phyloP scores from a whole-genome alignment of 2,329 filamentous ascomycete genomes.

The Exophiala phaeomuriformis region DNA sequence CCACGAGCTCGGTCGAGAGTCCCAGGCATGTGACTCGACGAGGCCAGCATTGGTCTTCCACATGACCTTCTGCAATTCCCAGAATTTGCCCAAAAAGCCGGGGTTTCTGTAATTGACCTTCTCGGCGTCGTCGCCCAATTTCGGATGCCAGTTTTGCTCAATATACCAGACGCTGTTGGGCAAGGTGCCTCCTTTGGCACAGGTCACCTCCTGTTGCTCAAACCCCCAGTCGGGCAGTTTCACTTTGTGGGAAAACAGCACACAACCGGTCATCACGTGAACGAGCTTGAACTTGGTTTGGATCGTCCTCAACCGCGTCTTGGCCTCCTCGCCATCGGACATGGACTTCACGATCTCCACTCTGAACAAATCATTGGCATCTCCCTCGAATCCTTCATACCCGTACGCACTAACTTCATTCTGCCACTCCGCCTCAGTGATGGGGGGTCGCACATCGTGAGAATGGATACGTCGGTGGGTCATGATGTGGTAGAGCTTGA shows the following conservation, averaged over 20 bases:
- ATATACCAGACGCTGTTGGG: conserved; percentile 98
- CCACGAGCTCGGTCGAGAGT: conserved; percentile 90
- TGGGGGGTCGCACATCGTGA: conserved; percentile 80
- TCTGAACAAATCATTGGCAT: conserved; percentile 93
- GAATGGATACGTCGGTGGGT: conserved; percentile 91
- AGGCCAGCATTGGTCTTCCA: conserved; percentile 97
- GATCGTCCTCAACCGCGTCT: conserved; percentile 82
- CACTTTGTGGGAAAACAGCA: conserved; percentile 96
- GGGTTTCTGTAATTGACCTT: conserved; percentile 94
- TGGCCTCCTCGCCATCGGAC: conserved; percentile 70
- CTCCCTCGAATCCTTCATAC: conserved; percentile 91
- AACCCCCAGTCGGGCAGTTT: conserved; percentile 97
- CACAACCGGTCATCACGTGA: conserved; percentile 94
- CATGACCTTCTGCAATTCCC: conserved; percentile 96
- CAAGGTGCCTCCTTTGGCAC: conserved; percentile 79
- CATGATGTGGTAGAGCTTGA: conserved; percentile 74
- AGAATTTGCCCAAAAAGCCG: conserved; percentile 96
- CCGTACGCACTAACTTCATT: conserved; percentile 96
- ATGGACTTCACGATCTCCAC: conserved; percentile 89
- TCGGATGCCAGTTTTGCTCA: conserved; percentile 79
- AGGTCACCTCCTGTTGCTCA: conserved; percentile 98
- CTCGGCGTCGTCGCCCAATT: conserved; percentile 66
- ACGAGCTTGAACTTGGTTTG: conserved; percentile 94
- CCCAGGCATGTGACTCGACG: conserved; percentile 95
- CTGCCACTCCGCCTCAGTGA: conserved; percentile 87